Conservation (phyloP, 768 basidiomycete species). For the Leucocoprinus birnbaumii region DNA sequence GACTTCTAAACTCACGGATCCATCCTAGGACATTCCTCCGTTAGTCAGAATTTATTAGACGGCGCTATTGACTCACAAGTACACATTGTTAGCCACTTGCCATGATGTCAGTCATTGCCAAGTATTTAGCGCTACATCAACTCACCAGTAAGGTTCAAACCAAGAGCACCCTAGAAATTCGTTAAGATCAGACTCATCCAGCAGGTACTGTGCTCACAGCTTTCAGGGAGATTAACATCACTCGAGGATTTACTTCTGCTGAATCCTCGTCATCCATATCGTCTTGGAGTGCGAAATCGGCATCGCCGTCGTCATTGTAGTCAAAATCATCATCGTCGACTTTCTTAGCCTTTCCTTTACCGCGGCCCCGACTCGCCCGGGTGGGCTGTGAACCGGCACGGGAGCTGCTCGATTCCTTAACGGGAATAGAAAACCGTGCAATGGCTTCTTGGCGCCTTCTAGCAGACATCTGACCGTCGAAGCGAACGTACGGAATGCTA, state of each 20-base stretch:
- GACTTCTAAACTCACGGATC: constrained; percentile 59
- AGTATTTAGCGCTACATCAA: background rate
- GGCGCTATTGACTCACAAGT: constrained; percentile 51
- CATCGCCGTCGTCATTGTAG: constrained; percentile 29
- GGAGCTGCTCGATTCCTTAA: constrained; percentile 29
- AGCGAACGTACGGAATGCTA: constrained; percentile 75
- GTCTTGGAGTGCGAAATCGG: constrained; percentile 30
- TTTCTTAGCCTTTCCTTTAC: constrained; percentile 8
- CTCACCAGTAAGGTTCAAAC: constrained; percentile 73
- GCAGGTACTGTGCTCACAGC: constrained; percentile 33
- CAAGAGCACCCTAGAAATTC: constrained; percentile 63
- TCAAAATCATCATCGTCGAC: constrained; percentile 16
- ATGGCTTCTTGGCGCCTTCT: constrained; percentile 76
- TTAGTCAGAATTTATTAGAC: constrained; percentile 3
- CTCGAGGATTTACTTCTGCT: constrained; percentile 52
- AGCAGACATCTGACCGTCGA: constrained; percentile 87
- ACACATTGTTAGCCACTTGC: constrained; percentile 79
- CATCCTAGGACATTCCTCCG: constrained; percentile 47
- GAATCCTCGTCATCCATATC: constrained; percentile 18
- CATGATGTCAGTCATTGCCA: background rate
- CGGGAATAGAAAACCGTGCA: constrained; percentile 66
- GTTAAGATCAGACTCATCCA: background rate
- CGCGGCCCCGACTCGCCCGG: background rate
- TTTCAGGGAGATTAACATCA: constrained; percentile 88
- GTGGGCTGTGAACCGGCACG: background rate